Conservation (phyloP, 1,139 yeast genomes). For the Geotrichum carabidarum region DNA sequence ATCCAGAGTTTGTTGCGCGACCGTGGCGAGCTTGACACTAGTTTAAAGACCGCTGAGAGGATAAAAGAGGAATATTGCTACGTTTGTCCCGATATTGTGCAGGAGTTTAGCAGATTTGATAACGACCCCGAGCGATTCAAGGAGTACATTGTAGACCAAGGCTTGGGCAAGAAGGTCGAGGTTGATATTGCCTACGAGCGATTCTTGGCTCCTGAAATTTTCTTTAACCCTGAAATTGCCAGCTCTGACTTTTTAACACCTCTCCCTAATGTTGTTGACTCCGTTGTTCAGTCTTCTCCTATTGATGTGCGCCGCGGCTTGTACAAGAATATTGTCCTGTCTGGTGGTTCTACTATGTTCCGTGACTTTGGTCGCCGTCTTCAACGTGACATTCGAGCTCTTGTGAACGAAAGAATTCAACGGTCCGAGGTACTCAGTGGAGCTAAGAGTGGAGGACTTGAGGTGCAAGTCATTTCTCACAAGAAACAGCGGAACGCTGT, state of each 20-base stretch:
- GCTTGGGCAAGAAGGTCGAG: conserved; percentile 54
- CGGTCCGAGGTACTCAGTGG: conserved; percentile 68
- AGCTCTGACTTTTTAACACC: conserved; percentile 94
- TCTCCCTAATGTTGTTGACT: conserved; percentile 88
- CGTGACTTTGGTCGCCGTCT: conserved; percentile 95
- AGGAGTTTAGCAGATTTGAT: conserved; percentile 91
- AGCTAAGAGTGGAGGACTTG: conserved; percentile 88
- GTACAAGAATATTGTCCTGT: conserved; percentile 86
- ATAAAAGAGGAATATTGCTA: conserved; percentile 95
- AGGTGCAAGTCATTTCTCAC: conserved; percentile 93
- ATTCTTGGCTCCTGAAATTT: conserved; percentile 95
- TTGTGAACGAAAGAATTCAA: conserved; percentile 85
- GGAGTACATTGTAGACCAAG: conserved; percentile 83
- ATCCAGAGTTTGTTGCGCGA: conserved; percentile 92
- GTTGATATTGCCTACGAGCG: conserved; percentile 97
- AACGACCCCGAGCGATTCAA: conserved; percentile 93
- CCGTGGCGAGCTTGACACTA: conserved; percentile 91
- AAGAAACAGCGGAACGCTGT: conserved; percentile 97
- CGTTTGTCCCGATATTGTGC: conserved; percentile 95
- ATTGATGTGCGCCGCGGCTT: conserved; percentile 96
- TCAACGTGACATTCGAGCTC: conserved; percentile 83
- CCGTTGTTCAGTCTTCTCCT: conserved; percentile 90
- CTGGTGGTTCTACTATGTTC: conserved; percentile 98
- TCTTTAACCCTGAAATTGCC: conserved; percentile 95
- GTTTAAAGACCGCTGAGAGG: conserved; percentile 90